A percentile compares a stretch with the other conserved stretches of the same genome.
Evolutionary conservation across 768 basidiomycete species (phyloP).

Genomic region (Phanerodontia chrysosporium): DNA sequence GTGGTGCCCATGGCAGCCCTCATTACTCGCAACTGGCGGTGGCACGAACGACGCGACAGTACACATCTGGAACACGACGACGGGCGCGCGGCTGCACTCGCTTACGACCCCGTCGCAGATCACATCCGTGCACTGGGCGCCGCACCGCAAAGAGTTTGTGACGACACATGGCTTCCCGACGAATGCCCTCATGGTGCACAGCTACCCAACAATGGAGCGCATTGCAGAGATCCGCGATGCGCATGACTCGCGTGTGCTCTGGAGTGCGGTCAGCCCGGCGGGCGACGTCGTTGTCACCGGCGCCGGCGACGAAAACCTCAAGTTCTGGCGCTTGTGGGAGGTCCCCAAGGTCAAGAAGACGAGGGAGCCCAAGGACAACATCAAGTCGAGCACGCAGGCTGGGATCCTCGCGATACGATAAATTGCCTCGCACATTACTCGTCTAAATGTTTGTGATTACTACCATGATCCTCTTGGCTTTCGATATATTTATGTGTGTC

Average conservation of each 20-base stretch:
- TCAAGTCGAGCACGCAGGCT: constrained; percentile 20
- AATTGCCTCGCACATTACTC: too few species aligned
- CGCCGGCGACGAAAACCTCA: constrained; percentile 93
- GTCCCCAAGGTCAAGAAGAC: constrained; percentile 51
- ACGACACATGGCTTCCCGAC: constrained; percentile 95
- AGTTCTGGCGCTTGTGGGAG: constrained; percentile 93
- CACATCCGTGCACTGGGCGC: constrained; percentile 85
- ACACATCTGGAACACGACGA: constrained; percentile 88
- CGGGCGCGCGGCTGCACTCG: constrained; percentile 86
- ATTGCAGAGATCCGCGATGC: constrained; percentile 87
- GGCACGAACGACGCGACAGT: constrained; percentile 92
- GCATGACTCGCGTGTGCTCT: constrained; percentile 88
- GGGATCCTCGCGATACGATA: constrained; percentile 24
- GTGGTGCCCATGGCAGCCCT: constrained; percentile 96
- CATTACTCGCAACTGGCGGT: constrained; percentile 88
- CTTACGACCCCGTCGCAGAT: constrained; percentile 87
- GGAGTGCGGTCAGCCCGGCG: constrained; percentile 78
- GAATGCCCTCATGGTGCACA: constrained; percentile 75
- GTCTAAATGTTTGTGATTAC: too few species aligned
- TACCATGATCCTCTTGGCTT: too few species aligned
- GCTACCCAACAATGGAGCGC: constrained; percentile 80
- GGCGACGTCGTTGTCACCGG: constrained; percentile 92
- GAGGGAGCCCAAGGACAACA: constrained; percentile 34
- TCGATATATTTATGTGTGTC: too few species aligned
- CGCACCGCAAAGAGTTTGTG: constrained; percentile 83